Conservation (phyloP, 805 yeast species). For the Lachancea mirantina region DNA sequence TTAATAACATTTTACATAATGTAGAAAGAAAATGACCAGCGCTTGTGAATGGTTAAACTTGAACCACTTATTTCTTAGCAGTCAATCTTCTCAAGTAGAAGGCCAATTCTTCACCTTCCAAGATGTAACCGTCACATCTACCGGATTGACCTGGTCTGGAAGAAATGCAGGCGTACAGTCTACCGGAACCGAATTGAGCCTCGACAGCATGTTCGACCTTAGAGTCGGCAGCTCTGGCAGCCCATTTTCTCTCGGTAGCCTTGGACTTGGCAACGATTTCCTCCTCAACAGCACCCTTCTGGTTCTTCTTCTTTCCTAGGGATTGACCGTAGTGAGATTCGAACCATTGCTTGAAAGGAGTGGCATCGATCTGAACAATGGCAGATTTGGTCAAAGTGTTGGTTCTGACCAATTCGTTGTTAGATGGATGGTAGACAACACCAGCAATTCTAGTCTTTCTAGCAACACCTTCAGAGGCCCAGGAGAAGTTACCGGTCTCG, state of each 20-base stretch:
- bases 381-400: constrained; percentile 99
- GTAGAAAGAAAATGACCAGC: constrained; percentile 8
- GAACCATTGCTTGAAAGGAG: constrained; percentile 99
- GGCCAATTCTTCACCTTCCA: constrained; percentile 99
- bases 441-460: constrained; percentile 98
- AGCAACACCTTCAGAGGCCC: constrained; percentile 98
- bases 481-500: constrained; percentile 98
- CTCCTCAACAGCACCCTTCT: constrained; percentile 40
- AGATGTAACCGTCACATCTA: constrained; percentile 99
- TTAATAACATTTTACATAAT: constrained; percentile 9
- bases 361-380: constrained; percentile 98
- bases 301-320: constrained; percentile 76
- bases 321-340: constrained; percentile 96
- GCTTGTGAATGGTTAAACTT: constrained; percentile 1
- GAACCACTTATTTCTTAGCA: constrained; percentile 81
- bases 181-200: constrained; percentile 97
- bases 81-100: constrained; percentile 99
- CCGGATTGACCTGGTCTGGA: constrained; percentile 99
- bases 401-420: constrained; percentile 99
- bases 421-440: constrained; percentile 99
- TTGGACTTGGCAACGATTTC: constrained; percentile 62
- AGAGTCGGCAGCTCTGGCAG: constrained; percentile 81
- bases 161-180: constrained; percentile 96
- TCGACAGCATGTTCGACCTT: constrained; percentile 86
- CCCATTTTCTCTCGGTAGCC: constrained; percentile 85